phyloP scores from a whole-genome alignment of 345 rosid genomes.

The Orychophragmus violaceus region DNA sequence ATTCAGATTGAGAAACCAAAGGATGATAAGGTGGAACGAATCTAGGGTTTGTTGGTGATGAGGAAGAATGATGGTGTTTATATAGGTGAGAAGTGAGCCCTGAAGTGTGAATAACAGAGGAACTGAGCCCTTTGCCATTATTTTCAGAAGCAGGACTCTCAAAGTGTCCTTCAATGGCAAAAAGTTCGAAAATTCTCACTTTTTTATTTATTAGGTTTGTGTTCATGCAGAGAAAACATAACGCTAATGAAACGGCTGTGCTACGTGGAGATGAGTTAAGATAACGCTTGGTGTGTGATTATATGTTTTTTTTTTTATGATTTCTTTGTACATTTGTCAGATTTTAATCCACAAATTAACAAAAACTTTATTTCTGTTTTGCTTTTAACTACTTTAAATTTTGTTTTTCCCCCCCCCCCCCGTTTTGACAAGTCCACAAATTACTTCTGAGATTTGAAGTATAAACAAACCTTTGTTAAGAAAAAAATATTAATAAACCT shows the following conservation, averaged over 20 bases:
- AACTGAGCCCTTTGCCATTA: conserved; percentile 29
- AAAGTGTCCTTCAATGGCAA: conserved; percentile 27
- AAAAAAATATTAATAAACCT: not conserved
- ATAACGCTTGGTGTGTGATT: conserved; percentile 14
- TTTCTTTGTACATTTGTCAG: not conserved
- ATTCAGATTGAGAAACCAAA: not conserved
- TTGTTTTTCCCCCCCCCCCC: not conserved
- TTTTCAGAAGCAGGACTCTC: conserved; percentile 18
- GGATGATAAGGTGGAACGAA: not conserved
- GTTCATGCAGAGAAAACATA: conserved; percentile 8
- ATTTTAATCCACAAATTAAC: not conserved
- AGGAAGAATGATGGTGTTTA: not conserved
- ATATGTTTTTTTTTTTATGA: not conserved
- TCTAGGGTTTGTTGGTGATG: conserved; percentile 25
- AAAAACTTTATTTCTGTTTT: not conserved
- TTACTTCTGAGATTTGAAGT: not conserved
- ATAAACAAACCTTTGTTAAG: not conserved
- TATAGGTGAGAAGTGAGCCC: conserved; percentile 15
- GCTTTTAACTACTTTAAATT: not conserved
- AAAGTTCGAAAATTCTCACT: not conserved
- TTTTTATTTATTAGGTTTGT: not conserved
- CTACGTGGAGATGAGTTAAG: not conserved
- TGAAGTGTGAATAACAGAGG: conserved; percentile 25
- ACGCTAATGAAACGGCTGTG: not conserved
- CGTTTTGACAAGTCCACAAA: not conserved